Conservation (phyloP, 306 rosid species). For the Trichosanthes truncata region DNA sequence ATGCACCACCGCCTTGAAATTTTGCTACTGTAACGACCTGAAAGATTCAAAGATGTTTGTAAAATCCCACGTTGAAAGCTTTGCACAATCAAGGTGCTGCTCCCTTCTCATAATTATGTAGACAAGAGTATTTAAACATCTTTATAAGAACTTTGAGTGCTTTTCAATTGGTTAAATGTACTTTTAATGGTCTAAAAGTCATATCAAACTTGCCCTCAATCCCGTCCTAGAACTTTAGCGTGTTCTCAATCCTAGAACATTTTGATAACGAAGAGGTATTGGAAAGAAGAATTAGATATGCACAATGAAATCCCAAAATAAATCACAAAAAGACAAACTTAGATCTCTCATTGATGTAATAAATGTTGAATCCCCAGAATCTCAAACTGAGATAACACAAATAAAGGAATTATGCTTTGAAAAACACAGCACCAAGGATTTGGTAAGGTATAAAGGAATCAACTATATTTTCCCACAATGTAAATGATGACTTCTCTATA, state of each 20-base stretch:
- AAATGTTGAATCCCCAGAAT: too few species aligned
- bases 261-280: not conserved
- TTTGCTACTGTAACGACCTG: slow-evolving; percentile 67
- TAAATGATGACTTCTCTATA: too few species aligned
- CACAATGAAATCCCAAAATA: too few species aligned
- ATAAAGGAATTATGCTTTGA: too few species aligned
- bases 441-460: not conserved
- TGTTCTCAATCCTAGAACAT: not conserved
- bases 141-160: not conserved
- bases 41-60: not conserved
- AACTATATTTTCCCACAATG: not conserved
- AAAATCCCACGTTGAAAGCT: not conserved
- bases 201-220: not conserved
- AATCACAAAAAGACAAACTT: too few species aligned
- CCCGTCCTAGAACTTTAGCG: not conserved
- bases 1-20: slow-evolving; percentile 73
- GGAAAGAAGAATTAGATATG: not conserved
- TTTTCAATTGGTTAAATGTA: not conserved
- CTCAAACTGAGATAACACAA: too few species aligned
- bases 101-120: not conserved
- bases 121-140: not conserved
- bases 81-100: not conserved
- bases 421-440: too few species aligned
- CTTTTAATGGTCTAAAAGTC: not conserved
- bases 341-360: too few species aligned